phyloP scores from a whole-genome alignment of 805 yeast genomes.

The Candida succiphila region DNA sequence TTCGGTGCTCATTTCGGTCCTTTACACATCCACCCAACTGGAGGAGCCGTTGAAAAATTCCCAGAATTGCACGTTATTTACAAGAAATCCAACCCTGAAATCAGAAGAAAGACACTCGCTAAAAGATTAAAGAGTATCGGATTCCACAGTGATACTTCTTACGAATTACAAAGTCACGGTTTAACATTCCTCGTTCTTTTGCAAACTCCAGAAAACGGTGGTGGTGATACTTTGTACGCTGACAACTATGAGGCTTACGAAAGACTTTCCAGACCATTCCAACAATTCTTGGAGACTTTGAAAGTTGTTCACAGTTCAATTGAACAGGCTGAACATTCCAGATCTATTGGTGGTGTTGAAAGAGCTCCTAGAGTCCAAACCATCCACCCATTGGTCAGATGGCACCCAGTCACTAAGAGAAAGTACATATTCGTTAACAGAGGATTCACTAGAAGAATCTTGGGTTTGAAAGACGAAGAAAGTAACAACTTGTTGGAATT shows the following conservation, averaged over 20 bases:
- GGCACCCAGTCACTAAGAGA: constrained; percentile 61
- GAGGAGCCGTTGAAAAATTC: constrained; percentile 47
- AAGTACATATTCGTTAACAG: constrained; percentile 50
- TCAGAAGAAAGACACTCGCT: constrained; percentile 22
- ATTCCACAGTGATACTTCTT: constrained; percentile 69
- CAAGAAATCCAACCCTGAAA: constrained; percentile 28
- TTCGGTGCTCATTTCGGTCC: constrained; percentile 55
- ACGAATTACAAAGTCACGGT: constrained; percentile 62
- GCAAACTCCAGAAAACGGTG: constrained; percentile 45
- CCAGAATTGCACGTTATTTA: constrained; percentile 52
- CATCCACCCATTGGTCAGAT: constrained; percentile 62
- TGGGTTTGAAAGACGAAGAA: constrained; percentile 67
- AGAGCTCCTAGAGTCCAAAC: constrained; percentile 55
- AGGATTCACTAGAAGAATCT: constrained; percentile 54
- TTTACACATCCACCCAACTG: constrained; percentile 61
- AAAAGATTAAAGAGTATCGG: constrained; percentile 24
- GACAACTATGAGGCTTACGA: constrained; percentile 63
- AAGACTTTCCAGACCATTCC: constrained; percentile 57
- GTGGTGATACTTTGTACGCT: constrained; percentile 76
- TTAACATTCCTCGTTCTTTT: constrained; percentile 52
- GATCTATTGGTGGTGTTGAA: constrained; percentile 47
- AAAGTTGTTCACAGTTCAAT: constrained; percentile 62
- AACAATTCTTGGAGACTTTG: constrained; percentile 47
- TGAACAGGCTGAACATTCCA: constrained; percentile 57
- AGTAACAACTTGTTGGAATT: constrained; percentile 50